Percentiles rank a stretch among this genome's conserved stretches.
Conservation (phyloP, 768 basidiomycete genomes). For the Termitomyces sp. region DNA sequence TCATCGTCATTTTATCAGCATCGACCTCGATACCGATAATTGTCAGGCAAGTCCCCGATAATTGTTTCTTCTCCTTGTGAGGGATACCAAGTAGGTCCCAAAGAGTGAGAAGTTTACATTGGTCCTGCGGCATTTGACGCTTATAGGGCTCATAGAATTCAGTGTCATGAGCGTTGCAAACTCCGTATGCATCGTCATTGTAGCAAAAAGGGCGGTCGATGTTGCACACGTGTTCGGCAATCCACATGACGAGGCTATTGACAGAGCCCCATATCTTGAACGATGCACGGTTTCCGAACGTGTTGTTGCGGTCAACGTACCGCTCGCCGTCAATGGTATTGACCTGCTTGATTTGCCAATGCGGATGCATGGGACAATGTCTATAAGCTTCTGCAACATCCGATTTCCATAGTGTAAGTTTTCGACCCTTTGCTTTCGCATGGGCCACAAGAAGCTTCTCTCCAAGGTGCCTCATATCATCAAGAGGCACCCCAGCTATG, state of each 20-base stretch:
- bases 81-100: conserved; percentile 5
- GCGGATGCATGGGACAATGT: neutral
- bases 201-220: neutral
- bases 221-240: neutral
- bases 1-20: conserved; percentile 1
- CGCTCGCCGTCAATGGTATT: neutral
- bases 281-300: neutral
- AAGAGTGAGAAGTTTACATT: neutral
- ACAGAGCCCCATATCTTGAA: conserved; percentile 4
- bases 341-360: conserved; percentile 6
- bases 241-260: conserved; percentile 5
- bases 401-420: neutral
- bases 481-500: neutral
- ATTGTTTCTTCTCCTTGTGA: conserved; percentile 3
- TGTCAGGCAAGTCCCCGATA: neutral
- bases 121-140: neutral
- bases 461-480: conserved; percentile 2
- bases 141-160: neutral
- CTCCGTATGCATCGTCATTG: neutral
- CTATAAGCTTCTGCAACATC: conserved; percentile 1
- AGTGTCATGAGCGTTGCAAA: neutral
- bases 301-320: neutral
- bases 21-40: conserved; percentile 6
- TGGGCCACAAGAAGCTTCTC: neutral
- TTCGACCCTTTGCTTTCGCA: neutral